These are phyloP conservation scores for Drechslerella dactyloides DNA, from an alignment of 2,329 filamentous ascomycete species.

Conservation along the genomic window DNA sequence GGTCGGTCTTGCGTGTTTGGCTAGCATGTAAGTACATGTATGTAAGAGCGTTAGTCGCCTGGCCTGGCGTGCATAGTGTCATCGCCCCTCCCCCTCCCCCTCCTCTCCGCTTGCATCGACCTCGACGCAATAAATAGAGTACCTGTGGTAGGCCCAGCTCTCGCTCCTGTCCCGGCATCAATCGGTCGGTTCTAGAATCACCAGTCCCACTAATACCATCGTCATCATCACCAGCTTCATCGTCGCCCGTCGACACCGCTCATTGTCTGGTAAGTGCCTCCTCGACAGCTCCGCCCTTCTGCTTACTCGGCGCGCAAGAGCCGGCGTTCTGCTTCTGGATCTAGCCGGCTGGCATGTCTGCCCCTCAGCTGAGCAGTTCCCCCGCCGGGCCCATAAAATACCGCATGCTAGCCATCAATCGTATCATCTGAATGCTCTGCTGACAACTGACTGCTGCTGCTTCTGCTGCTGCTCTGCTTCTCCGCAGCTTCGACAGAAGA, in stretches of 20 bases:
- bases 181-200: background rate
- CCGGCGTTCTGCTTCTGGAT: no score
- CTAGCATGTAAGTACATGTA: background rate
- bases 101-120: background rate
- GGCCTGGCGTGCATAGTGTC: background rate
- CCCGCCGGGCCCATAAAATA: no score
- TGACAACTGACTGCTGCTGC: no score
- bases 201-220: background rate
- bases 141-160: no score
- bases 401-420: background rate
- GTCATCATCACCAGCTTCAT: conserved; percentile 2
- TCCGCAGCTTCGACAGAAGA: background rate
- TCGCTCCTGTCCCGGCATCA: background rate
- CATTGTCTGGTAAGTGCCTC: no score
- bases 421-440: background rate
- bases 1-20: background rate
- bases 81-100: background rate
- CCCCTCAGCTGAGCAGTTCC: no score
- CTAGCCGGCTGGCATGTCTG: no score
- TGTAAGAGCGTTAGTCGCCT: background rate
- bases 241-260: background rate
- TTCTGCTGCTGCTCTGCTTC: no score
- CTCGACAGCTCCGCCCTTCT: no score
- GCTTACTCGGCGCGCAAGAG: no score
- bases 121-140: no score